Evolutionary conservation across 192 early-diverging fungal species (phyloP).

Genomic region (Pilaira anomala): DNA sequence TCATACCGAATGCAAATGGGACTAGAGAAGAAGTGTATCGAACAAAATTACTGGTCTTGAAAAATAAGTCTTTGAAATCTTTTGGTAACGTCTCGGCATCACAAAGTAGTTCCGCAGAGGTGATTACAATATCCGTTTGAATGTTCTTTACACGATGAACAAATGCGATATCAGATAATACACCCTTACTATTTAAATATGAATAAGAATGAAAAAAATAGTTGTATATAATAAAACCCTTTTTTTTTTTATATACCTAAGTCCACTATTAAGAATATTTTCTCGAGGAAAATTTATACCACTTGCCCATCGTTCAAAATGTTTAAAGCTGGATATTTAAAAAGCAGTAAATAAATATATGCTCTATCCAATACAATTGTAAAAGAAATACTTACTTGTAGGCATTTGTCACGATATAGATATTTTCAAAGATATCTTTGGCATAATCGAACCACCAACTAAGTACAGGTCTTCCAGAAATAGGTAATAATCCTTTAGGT

Average conservation of each 20-base stretch:
- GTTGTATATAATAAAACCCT: slow-evolving; percentile 2
- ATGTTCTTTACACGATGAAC: slow-evolving; percentile 14
- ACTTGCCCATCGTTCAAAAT: slow-evolving; percentile 36
- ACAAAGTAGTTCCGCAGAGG: slow-evolving; percentile 17
- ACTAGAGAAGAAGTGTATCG: neutral
- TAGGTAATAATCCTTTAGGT: slow-evolving; percentile 39
- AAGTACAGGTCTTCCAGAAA: slow-evolving; percentile 38
- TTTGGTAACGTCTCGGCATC: neutral
- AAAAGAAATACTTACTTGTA: slow-evolving; percentile 30
- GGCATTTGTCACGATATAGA: slow-evolving; percentile 35
- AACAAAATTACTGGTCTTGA: neutral
- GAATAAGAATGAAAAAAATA: neutral
- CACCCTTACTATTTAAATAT: slow-evolving; percentile 8
- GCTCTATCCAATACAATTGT: neutral
- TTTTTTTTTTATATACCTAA: slow-evolving; percentile 27
- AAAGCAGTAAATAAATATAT: neutral
- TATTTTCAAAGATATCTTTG: neutral
- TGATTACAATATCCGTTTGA: slow-evolving; percentile 9
- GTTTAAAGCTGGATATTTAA: slow-evolving; percentile 29
- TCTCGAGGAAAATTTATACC: slow-evolving; percentile 27
- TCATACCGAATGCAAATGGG: slow-evolving; percentile 5
- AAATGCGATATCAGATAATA: slow-evolving; percentile 17
- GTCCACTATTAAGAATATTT: slow-evolving; percentile 34
- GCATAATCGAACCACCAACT: slow-evolving; percentile 32
- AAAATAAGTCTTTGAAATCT: neutral